phyloP scores from a whole-genome alignment of 495 filamentous ascomycete species.

The Evansstolkia leycettana region DNA sequence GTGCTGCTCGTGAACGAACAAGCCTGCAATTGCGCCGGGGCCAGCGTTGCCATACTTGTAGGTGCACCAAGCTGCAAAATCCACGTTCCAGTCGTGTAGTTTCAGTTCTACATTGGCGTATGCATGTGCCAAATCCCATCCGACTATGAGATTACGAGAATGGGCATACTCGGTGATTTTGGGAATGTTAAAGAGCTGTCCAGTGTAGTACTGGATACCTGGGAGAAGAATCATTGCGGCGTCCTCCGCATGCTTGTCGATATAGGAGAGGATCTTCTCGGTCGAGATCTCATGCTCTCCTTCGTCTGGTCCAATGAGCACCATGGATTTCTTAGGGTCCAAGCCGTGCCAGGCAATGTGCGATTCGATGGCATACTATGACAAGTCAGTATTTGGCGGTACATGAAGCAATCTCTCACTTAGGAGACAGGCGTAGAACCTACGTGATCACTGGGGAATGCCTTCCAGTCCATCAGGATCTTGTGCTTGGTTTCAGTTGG shows the following conservation, averaged over 20 bases:
- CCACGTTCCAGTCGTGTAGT: constrained; percentile 87
- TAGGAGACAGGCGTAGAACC: constrained; percentile 5
- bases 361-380: constrained; percentile 77
- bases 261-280: constrained; percentile 59
- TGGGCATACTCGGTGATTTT: constrained; percentile 73
- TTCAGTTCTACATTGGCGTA: constrained; percentile 77
- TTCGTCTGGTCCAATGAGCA: constrained; percentile 56
- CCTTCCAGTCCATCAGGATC: constrained; percentile 87
- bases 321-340: constrained; percentile 55
- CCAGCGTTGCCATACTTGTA: constrained; percentile 96
- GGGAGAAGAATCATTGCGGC: constrained; percentile 78
- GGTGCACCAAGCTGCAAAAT: constrained; percentile 89
- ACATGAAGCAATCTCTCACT: too few species aligned
- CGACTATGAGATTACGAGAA: constrained; percentile 59
- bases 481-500: constrained; percentile 64
- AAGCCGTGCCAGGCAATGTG: constrained; percentile 73
- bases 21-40: constrained; percentile 72
- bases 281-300: constrained; percentile 46
- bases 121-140: constrained; percentile 94
- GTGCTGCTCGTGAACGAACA: constrained; percentile 76
- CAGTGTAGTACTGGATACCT: constrained; percentile 92
- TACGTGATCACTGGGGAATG: constrained; percentile 90
- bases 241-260: constrained; percentile 58
- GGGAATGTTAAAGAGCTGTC: constrained; percentile 79
- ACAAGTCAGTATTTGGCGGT: neutral